Evolutionary conservation across 306 rosid species (phyloP), one percentile per base, ranked within the genome.

Genomic region (Cajanus cajan): DNA sequence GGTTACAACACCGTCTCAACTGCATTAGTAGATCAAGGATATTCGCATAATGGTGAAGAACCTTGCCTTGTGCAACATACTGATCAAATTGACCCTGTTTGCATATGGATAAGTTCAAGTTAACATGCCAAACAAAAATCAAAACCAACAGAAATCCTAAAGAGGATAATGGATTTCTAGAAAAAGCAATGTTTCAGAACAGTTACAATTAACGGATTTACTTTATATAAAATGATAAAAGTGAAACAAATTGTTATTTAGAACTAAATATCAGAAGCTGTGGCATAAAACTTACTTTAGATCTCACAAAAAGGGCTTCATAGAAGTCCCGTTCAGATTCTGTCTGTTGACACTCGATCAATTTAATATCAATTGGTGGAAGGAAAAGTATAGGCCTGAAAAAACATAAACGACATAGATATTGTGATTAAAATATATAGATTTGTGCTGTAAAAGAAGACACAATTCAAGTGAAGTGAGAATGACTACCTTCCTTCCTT

Each of bases 1-100:
- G 97, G 87, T 90, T 92, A 81, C 97, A 94, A 78, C 97, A 92
- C 80, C 92, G 96, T 78, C 98, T 90, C 83, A 94, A 74, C 78
- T 93, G 94, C 77, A 91, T 85, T 63, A 92, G 88, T 58, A 94
- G 86, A 85, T 92, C 98, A 22, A 94, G 98, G 85, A 94, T 87
- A 76, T 82, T 87, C 0, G 95, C 93, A 81, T 87, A 92, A 85
- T 94, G 88, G 83, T 88, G 86, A 37, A 94, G 89, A 82, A 92
- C 93, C 73, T 92, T 90, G 47, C 97, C 96, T 90, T 85, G 89
- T 48, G 91, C 94, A 39, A 94, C 90, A 84, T 90, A 94, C 66
- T 90, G 90, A 68, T 92, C 98, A 78, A 94, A 94, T 71, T 91
- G 93, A 51, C 85, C 81, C 98, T 94, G 93, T 85, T 82, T 22